Base-by-base conservation (phyloP, 495 filamentous ascomycete species). In the Wilcoxina mikolae region DNA sequence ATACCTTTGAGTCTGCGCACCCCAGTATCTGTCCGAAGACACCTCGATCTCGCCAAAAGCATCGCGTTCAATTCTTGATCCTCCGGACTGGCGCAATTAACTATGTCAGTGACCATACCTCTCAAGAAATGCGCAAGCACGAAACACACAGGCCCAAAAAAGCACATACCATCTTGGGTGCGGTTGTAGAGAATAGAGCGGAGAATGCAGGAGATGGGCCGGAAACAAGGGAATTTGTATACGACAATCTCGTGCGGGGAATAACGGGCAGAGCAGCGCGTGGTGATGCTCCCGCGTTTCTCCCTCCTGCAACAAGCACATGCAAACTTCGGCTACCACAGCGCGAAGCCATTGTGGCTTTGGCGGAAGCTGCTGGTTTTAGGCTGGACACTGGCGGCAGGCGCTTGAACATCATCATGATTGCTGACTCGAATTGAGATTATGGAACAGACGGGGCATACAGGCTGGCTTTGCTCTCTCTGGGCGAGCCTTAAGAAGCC, bases 21-120 rank as follows among this genome's bases (percentile, higher is more conserved):
- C 91, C 91, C 93, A 98, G 77, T 98, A 98, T 75, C 85, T 93
- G 81, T 91, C 87, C 51, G 79, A 76, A 39, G 84, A 77, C 56
- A 98, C 93, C 74, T 87, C 74, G 68, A 98, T 81, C 70, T 95
- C 90, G 67, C 91, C 91, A 71, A 96, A 96, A 68, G 93, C 93
- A 78, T 98, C 91, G 66, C 76, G 87, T 73, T 98, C 91, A 62
- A 81, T 85, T 74, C 91, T 74, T 39, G 78, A 81, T 45, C 42
- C 46, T 1, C 52, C 23, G 18, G n/a, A n/a, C n/a, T n/a, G n/a
- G 7, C 7, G 12, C 18, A 26, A 50, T 17, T 24, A 20, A 22
- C n/a, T 12, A 3, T 44, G 4, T 15, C 28, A 26, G 9, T 4
- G 43, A 33, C 2, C 15, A 45, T 5, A 12, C 29, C 35, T 0